Conservation (phyloP, 2,329 filamentous ascomycete species). For the Achaetomium macrosporum region DNA sequence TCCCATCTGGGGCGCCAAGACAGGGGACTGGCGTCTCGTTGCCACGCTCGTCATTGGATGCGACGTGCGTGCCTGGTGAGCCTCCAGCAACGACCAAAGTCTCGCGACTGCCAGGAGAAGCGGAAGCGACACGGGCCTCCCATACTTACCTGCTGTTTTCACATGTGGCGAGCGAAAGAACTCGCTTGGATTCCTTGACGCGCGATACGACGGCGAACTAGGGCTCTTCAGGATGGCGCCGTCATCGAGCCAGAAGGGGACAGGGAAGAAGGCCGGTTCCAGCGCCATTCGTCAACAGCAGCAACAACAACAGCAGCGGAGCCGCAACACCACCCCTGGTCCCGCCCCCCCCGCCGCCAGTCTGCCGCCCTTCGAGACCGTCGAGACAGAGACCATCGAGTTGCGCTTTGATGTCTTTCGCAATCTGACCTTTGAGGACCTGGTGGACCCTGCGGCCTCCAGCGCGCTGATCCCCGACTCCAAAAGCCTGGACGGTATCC, state of each 20-base stretch:
- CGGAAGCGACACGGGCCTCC: slow-evolving; percentile 13
- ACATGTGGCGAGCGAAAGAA: neutral
- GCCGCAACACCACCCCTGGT: slow-evolving; percentile 72
- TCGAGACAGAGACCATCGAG: slow-evolving; percentile 61
- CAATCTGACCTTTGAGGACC: slow-evolving; percentile 60
- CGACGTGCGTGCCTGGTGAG: slow-evolving; percentile 18
- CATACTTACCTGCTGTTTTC: neutral
- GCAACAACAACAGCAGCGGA: slow-evolving; percentile 53
- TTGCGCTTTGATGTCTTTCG: slow-evolving; percentile 54
- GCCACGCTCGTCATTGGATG: slow-evolving; percentile 16
- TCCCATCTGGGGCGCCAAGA: slow-evolving; percentile 5
- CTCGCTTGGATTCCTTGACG: neutral
- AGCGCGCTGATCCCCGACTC: slow-evolving; percentile 56
- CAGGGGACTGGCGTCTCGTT: slow-evolving; percentile 12
- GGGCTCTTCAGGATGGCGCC: slow-evolving; percentile 46
- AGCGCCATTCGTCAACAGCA: slow-evolving; percentile 58
- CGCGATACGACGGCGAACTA: slow-evolving; percentile 4
- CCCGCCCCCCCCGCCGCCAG: slow-evolving; percentile 44
- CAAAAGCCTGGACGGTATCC: slow-evolving; percentile 57
- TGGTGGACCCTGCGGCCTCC: slow-evolving; percentile 57
- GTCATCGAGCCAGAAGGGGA: slow-evolving; percentile 53
- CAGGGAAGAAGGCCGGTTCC: slow-evolving; percentile 58
- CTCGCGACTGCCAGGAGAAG: slow-evolving; percentile 1
- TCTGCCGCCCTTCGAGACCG: slow-evolving; percentile 49
- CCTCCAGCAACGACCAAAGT: slow-evolving; percentile 16